Evolutionary conservation across 2,329 filamentous ascomycete species (phyloP).

Genomic region (Tolypocladium tundrense): DNA sequence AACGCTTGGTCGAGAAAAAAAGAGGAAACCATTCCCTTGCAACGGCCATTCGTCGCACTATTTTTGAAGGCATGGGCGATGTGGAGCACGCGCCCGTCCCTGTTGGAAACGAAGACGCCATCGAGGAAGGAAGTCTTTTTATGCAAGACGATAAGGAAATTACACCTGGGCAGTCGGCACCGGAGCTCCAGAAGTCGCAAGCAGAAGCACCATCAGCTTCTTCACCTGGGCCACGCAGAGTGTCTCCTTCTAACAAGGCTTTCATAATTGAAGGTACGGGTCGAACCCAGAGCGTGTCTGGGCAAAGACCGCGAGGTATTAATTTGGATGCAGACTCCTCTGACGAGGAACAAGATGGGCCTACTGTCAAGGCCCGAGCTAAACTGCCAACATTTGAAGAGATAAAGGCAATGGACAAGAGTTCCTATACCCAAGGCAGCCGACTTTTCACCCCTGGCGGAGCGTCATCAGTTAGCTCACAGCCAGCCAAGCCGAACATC

Average conservation of each 20-base stretch:
- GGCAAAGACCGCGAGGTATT: neutral
- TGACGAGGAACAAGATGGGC: neutral
- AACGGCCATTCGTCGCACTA: constrained; percentile 44
- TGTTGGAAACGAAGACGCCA: constrained; percentile 5
- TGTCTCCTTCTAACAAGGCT: neutral
- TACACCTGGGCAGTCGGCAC: neutral
- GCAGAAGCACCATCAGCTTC: neutral
- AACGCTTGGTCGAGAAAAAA: constrained; percentile 48
- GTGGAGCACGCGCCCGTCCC: neutral
- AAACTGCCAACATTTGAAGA: neutral
- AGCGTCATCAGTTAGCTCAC: neutral
- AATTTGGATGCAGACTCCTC: neutral
- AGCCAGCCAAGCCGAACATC: constrained; percentile 2
- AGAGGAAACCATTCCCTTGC: constrained; percentile 40
- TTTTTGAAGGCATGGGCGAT: constrained; percentile 26
- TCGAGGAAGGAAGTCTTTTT: constrained; percentile 18
- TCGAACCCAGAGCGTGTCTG: neutral
- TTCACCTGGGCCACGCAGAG: neutral
- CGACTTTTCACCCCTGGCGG: neutral
- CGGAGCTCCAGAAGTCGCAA: neutral
- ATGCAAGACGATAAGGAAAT: constrained; percentile 9
- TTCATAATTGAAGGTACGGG: neutral
- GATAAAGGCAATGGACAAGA: neutral
- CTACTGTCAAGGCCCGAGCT: neutral
- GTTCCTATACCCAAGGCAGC: neutral